Base-by-base conservation (phyloP, 768 basidiomycete species). In the Hortiboletus campestris region DNA sequence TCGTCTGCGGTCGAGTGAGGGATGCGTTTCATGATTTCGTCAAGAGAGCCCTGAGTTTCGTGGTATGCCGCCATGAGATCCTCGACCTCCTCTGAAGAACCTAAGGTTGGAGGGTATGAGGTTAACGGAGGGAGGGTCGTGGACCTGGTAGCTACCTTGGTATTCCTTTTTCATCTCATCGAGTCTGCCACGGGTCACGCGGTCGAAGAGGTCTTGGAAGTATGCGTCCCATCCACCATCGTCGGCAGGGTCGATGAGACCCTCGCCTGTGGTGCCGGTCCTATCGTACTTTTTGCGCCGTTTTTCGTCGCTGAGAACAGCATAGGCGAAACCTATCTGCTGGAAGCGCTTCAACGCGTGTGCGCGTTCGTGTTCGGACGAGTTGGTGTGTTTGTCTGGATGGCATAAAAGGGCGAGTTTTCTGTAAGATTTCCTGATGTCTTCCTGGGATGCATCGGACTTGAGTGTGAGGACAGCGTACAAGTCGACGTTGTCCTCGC, bases 161-260 rank as follows among this genome's bases (percentile, higher is more conserved):
- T 99, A 99, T 64, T 85, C 86, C 62, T 85, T 85, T 82, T 92
- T 96, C 83, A 96, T 84, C 69, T 97, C 91, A 60, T 98, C 94
- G 51, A 99, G 77, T 69, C 85, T 89, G 56, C 83, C 86, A 58
- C 86, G 82, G 53, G 94, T 95, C 25, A 96, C 89, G 51, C 85
- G 80, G 57, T 95, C 89, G 61, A 94, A 97, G 60, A 97, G 74
- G 53, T 86, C 86, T 68, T 88, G 89, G 63, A 98, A 99, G 73
- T 99, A 99, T 7, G 89, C 83, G 65, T 94, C 92, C 97, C 97
- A 99, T 20, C 72, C 70, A 1, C 93, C 91, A 57, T 86, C 89
- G 56, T 89, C 91, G 11, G 84, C 91, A 7, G 82, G 81, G 22
- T 76, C 84, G 39, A 89, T 67, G 46, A 88, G 80, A 11, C 81